phyloP scores from a whole-genome alignment of 2,329 filamentous ascomycete species.

The Aspergillus sergii region DNA sequence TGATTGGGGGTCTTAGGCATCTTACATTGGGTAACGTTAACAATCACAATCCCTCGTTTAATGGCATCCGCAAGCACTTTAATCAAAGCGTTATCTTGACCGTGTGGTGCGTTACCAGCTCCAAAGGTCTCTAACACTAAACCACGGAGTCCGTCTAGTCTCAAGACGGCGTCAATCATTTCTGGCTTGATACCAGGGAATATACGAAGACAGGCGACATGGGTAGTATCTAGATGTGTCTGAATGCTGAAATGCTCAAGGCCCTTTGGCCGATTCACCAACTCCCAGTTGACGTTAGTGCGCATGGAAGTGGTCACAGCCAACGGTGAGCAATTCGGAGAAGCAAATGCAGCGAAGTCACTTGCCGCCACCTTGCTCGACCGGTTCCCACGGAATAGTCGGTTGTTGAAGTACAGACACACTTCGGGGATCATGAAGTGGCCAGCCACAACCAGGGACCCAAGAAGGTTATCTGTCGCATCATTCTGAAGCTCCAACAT shows the following conservation, averaged over 20 bases:
- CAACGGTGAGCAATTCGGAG: conserved; percentile 81
- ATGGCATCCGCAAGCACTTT: conserved; percentile 77
- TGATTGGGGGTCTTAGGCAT: conserved; percentile 42
- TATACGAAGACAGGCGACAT: conserved; percentile 85
- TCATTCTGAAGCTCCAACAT: conserved; percentile 92
- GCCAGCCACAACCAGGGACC: conserved; percentile 84
- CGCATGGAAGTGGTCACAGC: conserved; percentile 79
- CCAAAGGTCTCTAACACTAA: conserved; percentile 90
- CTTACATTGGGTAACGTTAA: conserved; percentile 89
- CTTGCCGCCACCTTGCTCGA: conserved; percentile 86
- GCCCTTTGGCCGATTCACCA: conserved; percentile 72
- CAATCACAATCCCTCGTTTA: conserved; percentile 77
- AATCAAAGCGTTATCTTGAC: conserved; percentile 76
- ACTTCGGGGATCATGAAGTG: conserved; percentile 94
- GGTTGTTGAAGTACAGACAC: conserved; percentile 91
- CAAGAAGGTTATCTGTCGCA: conserved; percentile 85
- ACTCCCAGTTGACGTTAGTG: conserved; percentile 78
- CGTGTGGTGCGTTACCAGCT: conserved; percentile 86
- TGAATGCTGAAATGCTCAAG: conserved; percentile 76
- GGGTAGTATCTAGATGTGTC: conserved; percentile 77
- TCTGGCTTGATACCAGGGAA: conserved; percentile 93
- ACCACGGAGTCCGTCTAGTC: conserved; percentile 74
- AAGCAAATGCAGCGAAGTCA: conserved; percentile 83
- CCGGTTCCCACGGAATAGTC: conserved; percentile 83
- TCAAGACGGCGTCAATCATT: conserved; percentile 84